Base-by-base conservation (phyloP, 2,329 filamentous ascomycete genomes). In the Fusarium anthophilum region DNA sequence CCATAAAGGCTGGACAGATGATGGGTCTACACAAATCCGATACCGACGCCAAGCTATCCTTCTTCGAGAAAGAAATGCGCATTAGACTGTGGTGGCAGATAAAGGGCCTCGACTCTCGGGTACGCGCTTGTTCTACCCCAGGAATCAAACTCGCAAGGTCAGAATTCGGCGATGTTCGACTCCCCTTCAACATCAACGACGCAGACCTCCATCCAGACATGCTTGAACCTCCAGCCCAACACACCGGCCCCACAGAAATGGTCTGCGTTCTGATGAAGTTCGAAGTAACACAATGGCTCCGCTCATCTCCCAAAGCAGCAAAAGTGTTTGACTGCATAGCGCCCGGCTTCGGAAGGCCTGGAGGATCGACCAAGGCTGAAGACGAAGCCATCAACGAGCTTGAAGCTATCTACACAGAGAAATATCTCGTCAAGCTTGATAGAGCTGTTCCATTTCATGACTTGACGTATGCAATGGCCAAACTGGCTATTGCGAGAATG, bases 141-240 rank as follows among this genome's bases (percentile, higher is more conserved):
- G 75, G 63, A 2, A 48, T 62, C 4, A 73, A 72, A 30, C 20
- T 45, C 0, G 44, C 66, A 24, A 30, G 43, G 8, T 57, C 43
- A 17, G 73, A 78, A 2, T 56, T 75, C 17, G 71, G 67, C 5
- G 57, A 74, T 17, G n/a, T 72, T 5, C 69, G 73, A 35, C 82
- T 88, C 75, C 88, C 89, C 2, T 79, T 88, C 6, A 91, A 91
- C 63, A 80, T 91, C 56, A 87, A 91, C 59, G 89, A 91, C 69
- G 77, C 77, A 10, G 87, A 89, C 44, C 78, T 91, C 5, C 79
- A 83, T n/a, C 87, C 88, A 0, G 81, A 83, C 11, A 88, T 88
- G 84, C 80, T 77, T 1, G 82, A 85, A 1, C 82, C 85, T 2
- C 87, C 88, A 0, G 56, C 80, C 4, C 84, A 87, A 26, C 82